phyloP scores from a whole-genome alignment of 106 monocot species.

The Platanthera guangdongensis region DNA sequence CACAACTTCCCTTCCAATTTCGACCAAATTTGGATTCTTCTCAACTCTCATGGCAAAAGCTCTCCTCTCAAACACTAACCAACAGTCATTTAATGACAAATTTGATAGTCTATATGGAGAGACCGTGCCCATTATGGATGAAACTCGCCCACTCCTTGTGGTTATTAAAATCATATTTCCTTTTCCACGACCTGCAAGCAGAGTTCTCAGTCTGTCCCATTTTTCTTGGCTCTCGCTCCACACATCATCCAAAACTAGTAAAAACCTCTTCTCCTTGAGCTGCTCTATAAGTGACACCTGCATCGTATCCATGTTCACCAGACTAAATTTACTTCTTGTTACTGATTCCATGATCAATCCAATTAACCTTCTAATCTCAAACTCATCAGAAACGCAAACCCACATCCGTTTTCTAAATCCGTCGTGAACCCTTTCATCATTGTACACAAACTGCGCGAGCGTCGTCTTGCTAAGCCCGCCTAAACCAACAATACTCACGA shows the following conservation, averaged over 20 bases:
- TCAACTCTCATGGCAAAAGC: conserved; percentile 16
- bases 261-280: conserved; percentile 5
- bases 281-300: background rate
- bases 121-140: conserved; percentile 12
- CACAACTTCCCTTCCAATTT: conserved; percentile 30
- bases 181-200: conserved; percentile 6
- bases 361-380: too few relatives aligned
- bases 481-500: conserved; percentile 35
- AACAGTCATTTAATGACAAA: conserved; percentile 24
- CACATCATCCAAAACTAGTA: conserved; percentile 41
- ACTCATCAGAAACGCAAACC: too few relatives aligned
- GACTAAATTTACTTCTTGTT: background rate
- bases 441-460: conserved; percentile 28
- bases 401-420: conserved; percentile 16
- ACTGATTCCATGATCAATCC: too few relatives aligned
- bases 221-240: conserved; percentile 23
- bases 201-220: conserved; percentile 15
- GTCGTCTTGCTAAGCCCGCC: conserved; percentile 45
- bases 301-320: conserved; percentile 1
- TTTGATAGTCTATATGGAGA: background rate
- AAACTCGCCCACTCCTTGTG: conserved; percentile 14
- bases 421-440: conserved; percentile 18
- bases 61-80: conserved; percentile 21
- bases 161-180: conserved; percentile 30
- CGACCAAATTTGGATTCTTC: conserved; percentile 2